A percentile compares a stretch with the other conserved stretches of the same genome.
Evolutionary conservation across 805 yeast genomes (phyloP).

Genomic region (Starmerella bombi): DNA sequence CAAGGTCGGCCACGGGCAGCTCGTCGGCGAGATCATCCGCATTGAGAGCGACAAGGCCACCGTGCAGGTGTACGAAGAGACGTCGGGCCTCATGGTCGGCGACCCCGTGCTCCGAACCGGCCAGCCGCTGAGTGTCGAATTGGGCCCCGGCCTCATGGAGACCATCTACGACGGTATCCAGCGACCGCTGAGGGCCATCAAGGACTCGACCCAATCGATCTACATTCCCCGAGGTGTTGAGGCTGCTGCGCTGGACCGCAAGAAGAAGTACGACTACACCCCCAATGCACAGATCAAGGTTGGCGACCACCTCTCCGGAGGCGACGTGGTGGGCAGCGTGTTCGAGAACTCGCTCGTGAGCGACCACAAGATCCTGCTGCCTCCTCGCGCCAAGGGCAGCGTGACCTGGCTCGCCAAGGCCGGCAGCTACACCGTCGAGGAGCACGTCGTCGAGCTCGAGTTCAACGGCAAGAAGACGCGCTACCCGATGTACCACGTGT

Average conservation of each 20-base stretch:
- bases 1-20: constrained; percentile 89
- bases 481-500: constrained; percentile 92
- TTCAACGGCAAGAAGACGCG: constrained; percentile 72
- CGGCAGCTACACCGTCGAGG: constrained; percentile 86
- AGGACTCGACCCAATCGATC: constrained; percentile 75
- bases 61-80: constrained; percentile 97
- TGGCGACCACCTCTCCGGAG: constrained; percentile 97
- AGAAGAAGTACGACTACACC: constrained; percentile 67
- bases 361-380: constrained; percentile 87
- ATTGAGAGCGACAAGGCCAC: constrained; percentile 95
- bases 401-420: constrained; percentile 75
- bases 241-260: constrained; percentile 86
- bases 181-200: constrained; percentile 91
- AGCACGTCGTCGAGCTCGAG: constrained; percentile 82
- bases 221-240: constrained; percentile 98
- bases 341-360: constrained; percentile 85
- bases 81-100: constrained; percentile 98
- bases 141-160: constrained; percentile 99
- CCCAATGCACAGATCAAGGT: constrained; percentile 59
- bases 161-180: constrained; percentile 99
- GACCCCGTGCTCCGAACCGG: constrained; percentile 98
- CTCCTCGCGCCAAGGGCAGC: constrained; percentile 98
- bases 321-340: constrained; percentile 89
- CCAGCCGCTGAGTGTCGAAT: constrained; percentile 94
- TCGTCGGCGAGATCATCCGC: constrained; percentile 97